Base-by-base conservation (phyloP, 1,284 basidiomycete genomes). In the Puccinia novopanici region DNA sequence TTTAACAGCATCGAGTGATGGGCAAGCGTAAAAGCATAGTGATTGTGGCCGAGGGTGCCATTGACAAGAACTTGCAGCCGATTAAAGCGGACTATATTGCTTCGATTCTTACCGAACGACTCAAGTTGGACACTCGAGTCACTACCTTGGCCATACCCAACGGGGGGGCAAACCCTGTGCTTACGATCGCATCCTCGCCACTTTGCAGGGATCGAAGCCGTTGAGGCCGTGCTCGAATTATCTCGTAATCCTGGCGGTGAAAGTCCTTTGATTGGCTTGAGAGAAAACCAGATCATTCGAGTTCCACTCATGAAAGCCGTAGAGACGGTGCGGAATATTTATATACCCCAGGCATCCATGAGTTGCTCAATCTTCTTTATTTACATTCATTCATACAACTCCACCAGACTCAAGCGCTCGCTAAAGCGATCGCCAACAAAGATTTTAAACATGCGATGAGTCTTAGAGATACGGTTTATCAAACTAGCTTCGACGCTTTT, bases 11-110 rank as follows among this genome's bases (percentile, higher is more conserved):
- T 86, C 92, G 96, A 82, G 89, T 90, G 82, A 87, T 93, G 48
- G 96, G 97, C 57, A 99, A 99, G 87, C 91, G 96, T 84, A 98
- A 97, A 88, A 97, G 94, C 0, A 97, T 99, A 83, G 94, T 99
- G 82, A 97, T 99, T 83, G 91, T 99, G 54, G 96, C 97, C 2
- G 96, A 99, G 83, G 97, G 96, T 37, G 96, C 96, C 15, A 90
- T 93, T 80, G 96, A 98, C 86, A 88, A 89, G 76, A 89, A 93
- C 83, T 89, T 98, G 73, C 91, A 97, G 68, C 94, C 93, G 27
- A 98, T 99, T 86, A 91, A 89, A 76, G 90, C 94, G 6, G 93
- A 94, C 59, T 90, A 94, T 84, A 91, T 99, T 86, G 98, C 95
- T 87, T 89, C 93, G 45, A 90, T 98, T 45, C 90, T 99, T 10